Evolutionary conservation across 2,329 filamentous ascomycete genomes (phyloP).

Genomic region (Cordyceps fumosorosea): DNA sequence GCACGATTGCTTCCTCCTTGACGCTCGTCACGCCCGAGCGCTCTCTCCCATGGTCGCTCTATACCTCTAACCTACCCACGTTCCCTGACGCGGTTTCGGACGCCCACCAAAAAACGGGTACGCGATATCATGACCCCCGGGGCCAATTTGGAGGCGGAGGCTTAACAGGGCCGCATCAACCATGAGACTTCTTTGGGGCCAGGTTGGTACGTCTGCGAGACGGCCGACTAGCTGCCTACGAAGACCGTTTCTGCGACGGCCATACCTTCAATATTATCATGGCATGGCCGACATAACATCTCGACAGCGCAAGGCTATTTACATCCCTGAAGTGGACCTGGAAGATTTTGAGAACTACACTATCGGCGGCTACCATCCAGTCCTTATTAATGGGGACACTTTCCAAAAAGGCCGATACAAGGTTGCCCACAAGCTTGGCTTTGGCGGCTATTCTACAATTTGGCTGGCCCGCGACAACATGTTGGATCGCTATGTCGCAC

Average conservation of each 20-base stretch:
- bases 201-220: background rate
- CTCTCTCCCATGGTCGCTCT: too few relatives aligned
- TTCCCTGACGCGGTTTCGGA: too few relatives aligned
- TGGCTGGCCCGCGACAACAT: conserved; percentile 32
- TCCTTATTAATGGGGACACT: too few relatives aligned
- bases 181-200: background rate
- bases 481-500: conserved; percentile 21
- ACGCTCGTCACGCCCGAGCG: too few relatives aligned
- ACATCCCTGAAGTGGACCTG: conserved; percentile 7
- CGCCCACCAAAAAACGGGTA: too few relatives aligned
- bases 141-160: too few relatives aligned
- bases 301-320: background rate
- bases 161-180: background rate
- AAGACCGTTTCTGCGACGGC: background rate
- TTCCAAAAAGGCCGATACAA: too few relatives aligned
- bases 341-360: conserved; percentile 21
- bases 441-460: too few relatives aligned
- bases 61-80: too few relatives aligned
- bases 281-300: background rate
- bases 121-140: too few relatives aligned
- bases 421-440: too few relatives aligned
- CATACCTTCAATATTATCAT: background rate
- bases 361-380: conserved; percentile 30
- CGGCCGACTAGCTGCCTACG: background rate
- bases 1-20: too few relatives aligned